Base-by-base conservation (phyloP, 306 rosid species). In the Alnus glutinosa region DNA sequence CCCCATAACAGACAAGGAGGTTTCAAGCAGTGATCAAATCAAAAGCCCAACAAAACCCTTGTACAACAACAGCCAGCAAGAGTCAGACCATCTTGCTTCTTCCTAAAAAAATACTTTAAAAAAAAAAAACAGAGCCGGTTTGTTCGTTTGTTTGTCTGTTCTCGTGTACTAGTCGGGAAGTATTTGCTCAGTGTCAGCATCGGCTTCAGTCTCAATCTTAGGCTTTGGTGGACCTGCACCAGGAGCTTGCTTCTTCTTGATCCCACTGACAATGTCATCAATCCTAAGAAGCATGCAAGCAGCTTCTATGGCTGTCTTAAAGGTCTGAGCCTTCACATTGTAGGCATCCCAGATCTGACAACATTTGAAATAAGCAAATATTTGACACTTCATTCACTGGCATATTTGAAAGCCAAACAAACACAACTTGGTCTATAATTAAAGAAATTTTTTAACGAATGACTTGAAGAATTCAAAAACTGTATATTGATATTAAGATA, bases 281-380 rank as follows among this genome's bases (percentile, higher is more conserved):
- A 96, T 96, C 78, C 99, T 93, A 82, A 96, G 84, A 54, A 96
- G 99, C 93, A 96, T 90, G 92, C 99, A 90, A 49, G 98, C 93
- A 46, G 98, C 97, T 93, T 96, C 99, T 77, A 96, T 96, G 55
- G 99, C 98, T 1, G 99, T 96, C 90, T 96, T 96, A 57, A 96
- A 96, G 5, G 99, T 92, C 82, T 96, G 99, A 4, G 96, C 89
- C 90, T 96, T 96, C 68, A 96, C 99, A 74, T 91, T 96, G 87
- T 93, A 96, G 76, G 97, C 96, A 83, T 96, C 99, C 97, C 96
- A 94, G 50, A 94, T 94, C 97, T 94, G 85, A 44, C 68, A 85
- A 61, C 15, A 70, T 51, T 57, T 69, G 5, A 66, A 66, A 10
- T 5, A 79, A 71, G 42, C 68, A 74, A 46, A 66, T 64, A 85